These are phyloP conservation scores for Hibiscus syriacus DNA, from an alignment of 345 rosid genomes.

Conservation along the genomic window DNA sequence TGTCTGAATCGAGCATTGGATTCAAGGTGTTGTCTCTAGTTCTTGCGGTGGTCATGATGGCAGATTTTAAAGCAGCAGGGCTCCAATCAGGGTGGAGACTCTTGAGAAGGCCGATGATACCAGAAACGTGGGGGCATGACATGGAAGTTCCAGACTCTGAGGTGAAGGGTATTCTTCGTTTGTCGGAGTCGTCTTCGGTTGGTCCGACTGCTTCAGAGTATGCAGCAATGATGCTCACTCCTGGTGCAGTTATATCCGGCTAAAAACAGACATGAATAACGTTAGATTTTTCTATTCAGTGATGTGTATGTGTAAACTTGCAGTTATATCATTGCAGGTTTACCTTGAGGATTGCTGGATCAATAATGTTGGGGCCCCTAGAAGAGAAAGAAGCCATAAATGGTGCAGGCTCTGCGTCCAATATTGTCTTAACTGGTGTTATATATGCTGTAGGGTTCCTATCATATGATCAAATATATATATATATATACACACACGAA, in stretches of 20 bases:
- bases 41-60: conserved; percentile 40
- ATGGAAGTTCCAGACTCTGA: conserved; percentile 43
- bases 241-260: conserved; percentile 65
- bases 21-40: conserved; percentile 15
- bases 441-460: conserved; percentile 33
- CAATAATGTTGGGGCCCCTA: conserved; percentile 28
- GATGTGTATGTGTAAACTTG: not conserved
- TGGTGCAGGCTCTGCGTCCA: conserved; percentile 31
- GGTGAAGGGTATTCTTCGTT: conserved; percentile 24
- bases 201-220: conserved; percentile 21
- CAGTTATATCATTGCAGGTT: not conserved
- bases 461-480: not conserved
- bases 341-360: conserved; percentile 34
- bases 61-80: conserved; percentile 41
- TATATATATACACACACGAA: not conserved
- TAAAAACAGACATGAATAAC: not conserved
- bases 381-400: conserved; percentile 41
- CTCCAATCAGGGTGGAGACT: conserved; percentile 42
- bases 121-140: conserved; percentile 52
- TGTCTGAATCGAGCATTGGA: conserved; percentile 21
- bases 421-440: conserved; percentile 4
- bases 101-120: conserved; percentile 42
- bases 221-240: conserved; percentile 42
- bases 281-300: not conserved
- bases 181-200: conserved; percentile 14